These are phyloP conservation scores for Tetradesmus lagerheimii DNA, from an alignment of 139 green algal species.

Conservation along the genomic window DNA sequence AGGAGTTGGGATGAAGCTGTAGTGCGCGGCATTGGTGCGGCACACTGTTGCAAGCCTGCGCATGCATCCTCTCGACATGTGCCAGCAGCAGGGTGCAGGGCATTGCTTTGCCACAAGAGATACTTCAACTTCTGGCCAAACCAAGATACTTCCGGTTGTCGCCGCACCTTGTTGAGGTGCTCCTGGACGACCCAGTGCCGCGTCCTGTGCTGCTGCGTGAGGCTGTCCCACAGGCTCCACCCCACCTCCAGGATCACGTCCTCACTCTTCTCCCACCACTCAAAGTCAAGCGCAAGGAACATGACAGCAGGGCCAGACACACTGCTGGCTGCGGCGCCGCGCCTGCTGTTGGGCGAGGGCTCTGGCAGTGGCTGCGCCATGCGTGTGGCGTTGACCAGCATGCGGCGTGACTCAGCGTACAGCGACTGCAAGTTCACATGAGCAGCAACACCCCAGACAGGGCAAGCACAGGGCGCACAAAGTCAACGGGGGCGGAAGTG, in stretches of 20 bases:
- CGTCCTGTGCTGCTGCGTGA: constrained; percentile 26
- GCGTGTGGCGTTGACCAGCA: not conserved
- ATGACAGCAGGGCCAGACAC: not conserved
- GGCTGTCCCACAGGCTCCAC: constrained; percentile 38
- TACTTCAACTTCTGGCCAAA: too few relatives aligned
- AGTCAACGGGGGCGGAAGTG: too few relatives aligned
- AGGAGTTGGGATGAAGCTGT: too few relatives aligned
- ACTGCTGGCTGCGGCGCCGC: not conserved
- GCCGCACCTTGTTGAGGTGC: constrained; percentile 35
- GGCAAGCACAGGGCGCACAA: not conserved
- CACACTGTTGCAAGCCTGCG: too few relatives aligned
- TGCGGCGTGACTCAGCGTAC: constrained; percentile 9
- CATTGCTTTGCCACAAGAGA: too few relatives aligned
- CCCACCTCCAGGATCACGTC: constrained; percentile 36
- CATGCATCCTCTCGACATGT: too few relatives aligned
- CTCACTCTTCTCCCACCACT: constrained; percentile 42
- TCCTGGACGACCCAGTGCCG: constrained; percentile 37
- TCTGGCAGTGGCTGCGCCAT: not conserved
- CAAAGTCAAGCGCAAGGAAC: constrained; percentile 38
- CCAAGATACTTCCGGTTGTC: too few relatives aligned
- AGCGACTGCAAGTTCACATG: not conserved
- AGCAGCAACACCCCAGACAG: not conserved
- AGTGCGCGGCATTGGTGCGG: too few relatives aligned
- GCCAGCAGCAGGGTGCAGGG: too few relatives aligned
- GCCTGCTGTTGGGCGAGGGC: not conserved